Percentiles rank a stretch among this genome's conserved stretches.
phyloP scores from a whole-genome alignment of 2,329 filamentous ascomycete genomes.

The Emmonsia crescens region DNA sequence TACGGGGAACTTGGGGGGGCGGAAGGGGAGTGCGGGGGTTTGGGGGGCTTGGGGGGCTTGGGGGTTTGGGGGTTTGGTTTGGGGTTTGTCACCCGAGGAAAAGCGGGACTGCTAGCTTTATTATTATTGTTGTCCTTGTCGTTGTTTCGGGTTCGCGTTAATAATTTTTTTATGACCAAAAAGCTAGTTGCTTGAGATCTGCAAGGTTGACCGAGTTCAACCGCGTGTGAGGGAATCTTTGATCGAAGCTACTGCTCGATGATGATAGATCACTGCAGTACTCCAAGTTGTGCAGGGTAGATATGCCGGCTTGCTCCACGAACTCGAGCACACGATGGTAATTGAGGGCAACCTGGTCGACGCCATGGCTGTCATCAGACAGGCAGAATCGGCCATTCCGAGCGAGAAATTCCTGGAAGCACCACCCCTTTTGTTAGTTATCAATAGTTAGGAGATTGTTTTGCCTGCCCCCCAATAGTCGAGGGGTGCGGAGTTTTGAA shows the following conservation, averaged over 20 bases:
- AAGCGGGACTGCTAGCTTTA: neutral
- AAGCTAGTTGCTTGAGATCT: constrained; percentile 26
- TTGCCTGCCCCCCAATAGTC: constrained; percentile 8
- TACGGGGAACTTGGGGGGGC: neutral
- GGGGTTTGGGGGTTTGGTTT: neutral
- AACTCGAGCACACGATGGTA: constrained; percentile 62
- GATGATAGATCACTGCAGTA: constrained; percentile 15
- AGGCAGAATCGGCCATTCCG: constrained; percentile 76
- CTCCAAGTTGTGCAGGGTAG: constrained; percentile 29
- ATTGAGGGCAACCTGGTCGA: constrained; percentile 78
- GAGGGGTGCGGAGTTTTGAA: constrained; percentile 3
- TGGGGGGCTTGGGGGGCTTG: neutral
- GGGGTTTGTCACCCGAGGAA: neutral
- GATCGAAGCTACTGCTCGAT: constrained; percentile 18
- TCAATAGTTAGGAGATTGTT: neutral
- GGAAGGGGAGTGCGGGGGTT: neutral
- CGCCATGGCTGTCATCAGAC: constrained; percentile 88
- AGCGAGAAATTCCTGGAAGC: constrained; percentile 53
- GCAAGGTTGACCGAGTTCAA: constrained; percentile 22
- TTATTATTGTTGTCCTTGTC: neutral
- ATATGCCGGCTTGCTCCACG: constrained; percentile 42
- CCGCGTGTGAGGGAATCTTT: constrained; percentile 28
- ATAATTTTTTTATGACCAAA: constrained; percentile 17
- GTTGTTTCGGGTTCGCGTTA: neutral
- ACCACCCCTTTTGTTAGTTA: neutral